Evolutionary conservation across 257 asterid genomes (phyloP).

Genomic region (Solanum okadae): DNA sequence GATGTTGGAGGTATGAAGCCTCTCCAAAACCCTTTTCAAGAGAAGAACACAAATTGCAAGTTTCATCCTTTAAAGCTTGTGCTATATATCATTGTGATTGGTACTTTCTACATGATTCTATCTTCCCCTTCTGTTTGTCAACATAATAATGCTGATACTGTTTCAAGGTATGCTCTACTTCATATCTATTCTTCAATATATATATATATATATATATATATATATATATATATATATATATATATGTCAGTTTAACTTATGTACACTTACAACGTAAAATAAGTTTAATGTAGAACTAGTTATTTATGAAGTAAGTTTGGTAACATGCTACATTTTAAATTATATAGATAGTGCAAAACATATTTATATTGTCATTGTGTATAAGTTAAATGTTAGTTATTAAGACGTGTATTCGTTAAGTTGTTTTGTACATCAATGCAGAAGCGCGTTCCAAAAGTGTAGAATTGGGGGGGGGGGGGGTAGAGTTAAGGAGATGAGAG

Average conservation of each 20-base stretch:
- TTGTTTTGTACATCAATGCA: too few relatives aligned
- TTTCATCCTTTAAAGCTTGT: slow-evolving; percentile 43
- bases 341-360: too few relatives aligned
- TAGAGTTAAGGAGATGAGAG: background rate
- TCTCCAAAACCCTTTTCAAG: slow-evolving; percentile 25
- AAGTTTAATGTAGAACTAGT: too few relatives aligned
- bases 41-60: slow-evolving; percentile 38
- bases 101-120: slow-evolving; percentile 30
- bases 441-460: too few relatives aligned
- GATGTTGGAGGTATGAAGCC: slow-evolving; percentile 26
- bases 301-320: too few relatives aligned
- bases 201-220: too few relatives aligned
- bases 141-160: slow-evolving; percentile 7
- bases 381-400: too few relatives aligned
- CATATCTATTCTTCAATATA: background rate
- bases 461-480: background rate
- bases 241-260: background rate
- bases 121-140: slow-evolving; percentile 48
- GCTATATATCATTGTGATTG: slow-evolving; percentile 25
- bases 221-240: too few relatives aligned
- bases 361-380: too few relatives aligned
- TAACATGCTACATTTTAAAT: too few relatives aligned
- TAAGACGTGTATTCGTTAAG: too few relatives aligned
- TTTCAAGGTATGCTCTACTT: slow-evolving; percentile 34
- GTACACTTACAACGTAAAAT: background rate